Conservation (phyloP, 208 protist species). For the Porcisia deanei region DNA sequence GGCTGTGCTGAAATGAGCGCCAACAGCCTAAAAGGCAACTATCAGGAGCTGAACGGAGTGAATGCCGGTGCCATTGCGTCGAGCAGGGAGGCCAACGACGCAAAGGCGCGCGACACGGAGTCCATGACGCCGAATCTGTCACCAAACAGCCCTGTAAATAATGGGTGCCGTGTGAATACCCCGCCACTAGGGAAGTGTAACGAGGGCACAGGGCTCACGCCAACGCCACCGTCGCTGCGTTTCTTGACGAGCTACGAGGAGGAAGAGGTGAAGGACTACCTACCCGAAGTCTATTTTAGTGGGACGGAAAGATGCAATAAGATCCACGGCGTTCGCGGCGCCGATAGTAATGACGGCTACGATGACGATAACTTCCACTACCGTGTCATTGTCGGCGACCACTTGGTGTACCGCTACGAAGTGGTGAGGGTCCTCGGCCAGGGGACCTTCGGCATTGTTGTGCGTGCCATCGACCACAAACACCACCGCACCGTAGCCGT, state of each 20-base stretch:
- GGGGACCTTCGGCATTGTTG: constrained; percentile 91
- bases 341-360: constrained; percentile 85
- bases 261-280: constrained; percentile 61
- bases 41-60: background rate
- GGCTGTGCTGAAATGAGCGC: background rate
- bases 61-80: constrained; percentile 7
- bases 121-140: constrained; percentile 4
- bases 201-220: constrained; percentile 22
- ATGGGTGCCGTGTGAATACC: constrained; percentile 29
- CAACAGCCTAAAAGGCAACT: constrained; percentile 10
- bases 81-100: background rate
- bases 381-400: constrained; percentile 87
- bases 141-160: constrained; percentile 2
- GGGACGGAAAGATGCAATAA: constrained; percentile 61
- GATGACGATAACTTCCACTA: constrained; percentile 96
- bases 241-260: constrained; percentile 71
- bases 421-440: constrained; percentile 79
- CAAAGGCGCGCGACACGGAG: constrained; percentile 8
- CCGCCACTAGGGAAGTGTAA: constrained; percentile 6
- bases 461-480: constrained; percentile 81
- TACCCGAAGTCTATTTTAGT: constrained; percentile 67
- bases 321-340: constrained; percentile 42
- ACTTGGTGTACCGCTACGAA: constrained; percentile 93
- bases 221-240: constrained; percentile 27
- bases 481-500: constrained; percentile 56